Conservation (phyloP, 345 rosid species). For the Anacardium occidentale region DNA sequence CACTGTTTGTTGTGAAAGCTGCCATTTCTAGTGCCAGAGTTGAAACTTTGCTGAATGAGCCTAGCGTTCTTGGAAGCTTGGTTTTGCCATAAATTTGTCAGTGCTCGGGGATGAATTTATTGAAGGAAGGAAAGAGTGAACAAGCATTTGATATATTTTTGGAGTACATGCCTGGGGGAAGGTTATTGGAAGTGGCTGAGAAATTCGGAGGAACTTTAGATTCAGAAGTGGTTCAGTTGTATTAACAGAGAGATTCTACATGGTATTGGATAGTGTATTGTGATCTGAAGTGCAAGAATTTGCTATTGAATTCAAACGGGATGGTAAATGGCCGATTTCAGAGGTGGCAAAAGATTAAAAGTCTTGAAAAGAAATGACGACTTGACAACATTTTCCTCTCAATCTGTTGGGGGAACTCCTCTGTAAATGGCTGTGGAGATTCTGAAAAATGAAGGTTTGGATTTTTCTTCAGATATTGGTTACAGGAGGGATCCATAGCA, state of each 20-base stretch:
- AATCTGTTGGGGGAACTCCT: slow-evolving; percentile 34
- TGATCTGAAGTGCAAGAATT: slow-evolving; percentile 42
- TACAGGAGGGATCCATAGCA: too few relatives aligned
- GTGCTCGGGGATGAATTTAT: slow-evolving; percentile 10
- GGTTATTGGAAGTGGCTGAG: slow-evolving; percentile 27
- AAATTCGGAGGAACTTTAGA: slow-evolving; percentile 39
- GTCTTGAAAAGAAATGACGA: background rate
- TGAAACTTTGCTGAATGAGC: slow-evolving; percentile 27
- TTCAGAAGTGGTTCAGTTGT: slow-evolving; percentile 26
- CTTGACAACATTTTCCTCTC: background rate
- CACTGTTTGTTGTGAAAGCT: slow-evolving; percentile 32
- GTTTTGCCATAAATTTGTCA: slow-evolving; percentile 24
- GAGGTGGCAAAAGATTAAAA: slow-evolving; percentile 33
- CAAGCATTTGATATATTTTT: slow-evolving; percentile 26
- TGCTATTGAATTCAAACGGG: slow-evolving; percentile 30
- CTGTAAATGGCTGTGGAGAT: slow-evolving; percentile 50
- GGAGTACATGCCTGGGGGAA: slow-evolving; percentile 43
- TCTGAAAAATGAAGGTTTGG: slow-evolving; percentile 29
- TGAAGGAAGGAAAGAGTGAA: slow-evolving; percentile 5
- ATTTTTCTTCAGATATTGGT: slow-evolving; percentile 34
- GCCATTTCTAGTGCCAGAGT: slow-evolving; percentile 18
- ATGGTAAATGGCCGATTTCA: slow-evolving; percentile 41
- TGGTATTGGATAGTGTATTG: slow-evolving; percentile 39
- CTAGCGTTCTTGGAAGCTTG: slow-evolving; percentile 29
- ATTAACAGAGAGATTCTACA: slow-evolving; percentile 30